Evolutionary conservation across 2,329 filamentous ascomycete species (phyloP), one percentile per base, ranked within the genome.

Genomic region (Sporothrix dimorphospora): DNA sequence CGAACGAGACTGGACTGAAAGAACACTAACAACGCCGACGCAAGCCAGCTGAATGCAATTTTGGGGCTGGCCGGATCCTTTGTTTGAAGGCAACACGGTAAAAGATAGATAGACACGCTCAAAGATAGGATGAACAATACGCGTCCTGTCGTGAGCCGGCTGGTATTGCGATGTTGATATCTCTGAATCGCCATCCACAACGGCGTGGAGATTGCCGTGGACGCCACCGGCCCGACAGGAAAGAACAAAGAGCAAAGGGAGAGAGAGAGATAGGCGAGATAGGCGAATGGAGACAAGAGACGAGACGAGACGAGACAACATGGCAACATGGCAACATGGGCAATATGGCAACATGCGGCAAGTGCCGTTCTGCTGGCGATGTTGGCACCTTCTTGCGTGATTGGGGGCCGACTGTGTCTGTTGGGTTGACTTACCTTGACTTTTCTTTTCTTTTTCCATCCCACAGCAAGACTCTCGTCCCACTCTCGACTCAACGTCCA

Each of bases 41-140:
- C 34, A 61, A 61, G 19, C 57, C 57, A 63, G 57, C 34, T 34
- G n/a, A 42, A 42, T n/a, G 11, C 55, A 63, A 63, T 14, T n/a
- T 19, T 2, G 19, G 47, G 19, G 5, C 47, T 49, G 40, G 40
- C 40, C 8, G 38, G 5, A 40, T 40, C 38, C 38, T 5, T 40
- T 40, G 38, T 40, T 40, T 11, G 21, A 5, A n/a, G n/a, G n/a
- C n/a, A n/a, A n/a, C n/a, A n/a, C n/a, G n/a, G n/a, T n/a, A n/a
- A n/a, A n/a, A n/a, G n/a, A n/a, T n/a, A n/a, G n/a, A n/a, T n/a
- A n/a, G n/a, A n/a, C n/a, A n/a, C n/a, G n/a, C n/a, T n/a, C n/a
- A n/a, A n/a, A n/a, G n/a, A n/a, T n/a, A n/a, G n/a, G n/a, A n/a
- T n/a, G n/a, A n/a, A n/a, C n/a, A n/a, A n/a, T n/a, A n/a, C n/a